These are phyloP conservation scores for Amesomyces nigricolor DNA, from an alignment of 2,329 filamentous ascomycete species.

Conservation along the genomic window DNA sequence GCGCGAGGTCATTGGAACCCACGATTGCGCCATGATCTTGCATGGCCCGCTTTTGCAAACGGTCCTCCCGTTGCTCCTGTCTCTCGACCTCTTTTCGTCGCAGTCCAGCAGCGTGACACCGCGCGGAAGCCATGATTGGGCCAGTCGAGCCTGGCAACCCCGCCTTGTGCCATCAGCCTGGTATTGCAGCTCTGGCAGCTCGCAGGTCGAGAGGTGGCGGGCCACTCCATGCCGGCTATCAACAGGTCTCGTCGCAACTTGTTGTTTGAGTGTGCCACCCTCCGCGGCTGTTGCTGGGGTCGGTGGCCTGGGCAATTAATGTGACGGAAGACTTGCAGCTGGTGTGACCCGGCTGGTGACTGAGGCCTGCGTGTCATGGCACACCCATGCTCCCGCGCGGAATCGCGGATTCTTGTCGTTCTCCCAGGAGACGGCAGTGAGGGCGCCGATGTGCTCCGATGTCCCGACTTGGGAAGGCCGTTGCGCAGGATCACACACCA, in stretches of 20 bases:
- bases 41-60: conserved; percentile 6
- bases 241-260: background rate
- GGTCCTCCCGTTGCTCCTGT: background rate
- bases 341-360: conserved; percentile 16
- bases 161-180: conserved; percentile 18
- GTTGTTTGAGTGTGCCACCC: background rate
- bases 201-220: background rate
- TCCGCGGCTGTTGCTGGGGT: conserved; percentile 2
- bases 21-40: conserved; percentile 17
- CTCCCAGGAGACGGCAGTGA: conserved; percentile 1
- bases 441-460: conserved; percentile 11
- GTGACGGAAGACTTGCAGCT: conserved; percentile 18
- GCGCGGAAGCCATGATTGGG: conserved; percentile 14
- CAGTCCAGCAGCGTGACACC: conserved; percentile 24
- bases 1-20: background rate
- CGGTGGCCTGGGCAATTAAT: conserved; percentile 13
- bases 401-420: background rate
- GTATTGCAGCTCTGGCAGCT: conserved; percentile 16
- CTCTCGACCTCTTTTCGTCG: background rate
- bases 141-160: background rate
- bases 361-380: background rate
- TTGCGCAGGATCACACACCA: conserved; percentile 2
- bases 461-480: conserved; percentile 16
- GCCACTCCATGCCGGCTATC: background rate
- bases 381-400: background rate